These are phyloP conservation scores for Candida dendrica DNA, from an alignment of 805 yeast species.

Conservation along the genomic window DNA sequence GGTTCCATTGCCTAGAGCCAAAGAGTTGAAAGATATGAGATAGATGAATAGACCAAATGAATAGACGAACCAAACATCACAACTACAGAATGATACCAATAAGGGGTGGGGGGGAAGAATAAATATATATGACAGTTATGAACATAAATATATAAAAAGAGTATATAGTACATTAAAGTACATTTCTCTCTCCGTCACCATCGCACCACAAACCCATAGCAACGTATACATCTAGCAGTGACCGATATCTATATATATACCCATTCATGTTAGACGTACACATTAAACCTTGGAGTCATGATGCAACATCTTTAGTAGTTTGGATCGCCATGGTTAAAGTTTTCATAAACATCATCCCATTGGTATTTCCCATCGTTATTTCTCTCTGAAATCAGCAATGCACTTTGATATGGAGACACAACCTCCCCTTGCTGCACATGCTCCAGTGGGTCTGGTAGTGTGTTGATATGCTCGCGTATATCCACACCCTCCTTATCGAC, in stretches of 20 bases:
- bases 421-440: conserved; percentile 13
- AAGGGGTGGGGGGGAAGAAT: too few species aligned
- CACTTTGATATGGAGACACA: conserved; percentile 16
- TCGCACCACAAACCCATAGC: not conserved
- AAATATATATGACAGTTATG: too few species aligned
- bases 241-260: not conserved
- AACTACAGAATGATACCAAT: too few species aligned
- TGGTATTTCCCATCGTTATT: conserved; percentile 13
- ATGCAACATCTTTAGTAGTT: conserved; percentile 7
- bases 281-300: conserved; percentile 4
- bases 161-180: too few species aligned
- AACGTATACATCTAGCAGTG: not conserved
- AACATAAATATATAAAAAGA: not conserved
- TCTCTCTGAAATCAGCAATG: conserved; percentile 11
- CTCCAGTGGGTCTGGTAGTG: conserved; percentile 21
- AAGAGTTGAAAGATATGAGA: not conserved
- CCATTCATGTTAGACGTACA: not conserved
- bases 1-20: not conserved
- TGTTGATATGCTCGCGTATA: conserved; percentile 7
- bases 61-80: not conserved
- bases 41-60: not conserved
- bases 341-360: conserved; percentile 24
- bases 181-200: too few species aligned
- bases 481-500: conserved; percentile 18
- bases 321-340: conserved; percentile 18